Evolutionary conservation across 1,139 yeast species (phyloP).

Genomic region (Yamadazyma trypodendri): DNA sequence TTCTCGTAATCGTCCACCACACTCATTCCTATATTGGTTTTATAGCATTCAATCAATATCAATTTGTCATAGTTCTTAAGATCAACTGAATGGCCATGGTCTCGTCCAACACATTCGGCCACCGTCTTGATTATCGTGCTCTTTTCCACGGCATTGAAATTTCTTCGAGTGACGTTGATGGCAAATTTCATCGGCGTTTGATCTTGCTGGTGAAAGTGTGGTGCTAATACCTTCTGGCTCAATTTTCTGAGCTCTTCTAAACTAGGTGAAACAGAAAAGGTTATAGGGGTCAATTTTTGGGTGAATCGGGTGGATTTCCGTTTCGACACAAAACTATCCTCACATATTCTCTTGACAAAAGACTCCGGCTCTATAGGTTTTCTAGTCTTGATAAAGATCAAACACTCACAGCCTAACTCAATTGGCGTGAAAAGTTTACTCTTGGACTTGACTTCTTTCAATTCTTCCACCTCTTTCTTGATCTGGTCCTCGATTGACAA

Average conservation of each 20-base stretch:
- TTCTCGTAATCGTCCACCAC: slow-evolving; percentile 66
- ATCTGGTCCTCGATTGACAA: slow-evolving; percentile 75
- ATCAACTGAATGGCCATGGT: slow-evolving; percentile 75
- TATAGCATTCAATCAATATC: slow-evolving; percentile 83
- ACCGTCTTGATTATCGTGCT: slow-evolving; percentile 67
- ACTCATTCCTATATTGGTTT: slow-evolving; percentile 77
- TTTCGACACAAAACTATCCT: slow-evolving; percentile 52
- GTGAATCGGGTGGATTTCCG: slow-evolving; percentile 66
- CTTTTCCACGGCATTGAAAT: slow-evolving; percentile 70
- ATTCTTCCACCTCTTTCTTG: slow-evolving; percentile 60
- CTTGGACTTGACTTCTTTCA: slow-evolving; percentile 45
- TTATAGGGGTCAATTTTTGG: slow-evolving; percentile 79
- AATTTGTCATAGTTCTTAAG: slow-evolving; percentile 77
- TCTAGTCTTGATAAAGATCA: slow-evolving; percentile 76
- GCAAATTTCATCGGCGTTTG: slow-evolving; percentile 68
- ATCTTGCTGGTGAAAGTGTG: slow-evolving; percentile 62
- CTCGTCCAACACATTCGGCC: slow-evolving; percentile 71
- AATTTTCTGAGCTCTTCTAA: slow-evolving; percentile 63
- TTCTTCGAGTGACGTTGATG: slow-evolving; percentile 74
- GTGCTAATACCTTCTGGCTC: slow-evolving; percentile 55
- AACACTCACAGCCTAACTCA: slow-evolving; percentile 79
- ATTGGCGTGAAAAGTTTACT: slow-evolving; percentile 59
- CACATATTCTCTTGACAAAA: slow-evolving; percentile 62
- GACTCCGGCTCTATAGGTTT: slow-evolving; percentile 76
- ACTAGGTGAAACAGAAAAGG: slow-evolving; percentile 71